Conservation (phyloP, 768 basidiomycete genomes). For the Pleurotus ostreatus region DNA sequence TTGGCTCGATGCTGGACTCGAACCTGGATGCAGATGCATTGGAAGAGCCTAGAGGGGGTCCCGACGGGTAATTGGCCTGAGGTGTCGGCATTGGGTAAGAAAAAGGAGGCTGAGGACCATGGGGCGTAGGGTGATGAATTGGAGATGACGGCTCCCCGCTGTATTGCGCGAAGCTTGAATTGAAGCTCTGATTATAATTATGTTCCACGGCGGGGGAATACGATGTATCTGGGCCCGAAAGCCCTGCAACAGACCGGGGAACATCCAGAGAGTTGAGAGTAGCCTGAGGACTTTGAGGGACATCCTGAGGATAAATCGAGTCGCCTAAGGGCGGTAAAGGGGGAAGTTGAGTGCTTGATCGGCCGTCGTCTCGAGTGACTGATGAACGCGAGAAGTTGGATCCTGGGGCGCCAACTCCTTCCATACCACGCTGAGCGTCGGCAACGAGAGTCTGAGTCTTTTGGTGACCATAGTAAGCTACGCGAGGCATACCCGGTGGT, state of each 20-base stretch:
- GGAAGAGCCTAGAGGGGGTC: neutral
- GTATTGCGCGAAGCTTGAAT: neutral
- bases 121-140: neutral
- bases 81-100: conserved; percentile 4
- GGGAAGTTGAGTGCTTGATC: neutral
- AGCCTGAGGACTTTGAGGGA: neutral
- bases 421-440: conserved; percentile 58
- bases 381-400: conserved; percentile 3
- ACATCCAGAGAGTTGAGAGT: neutral
- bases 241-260: neutral
- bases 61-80: conserved; percentile 1
- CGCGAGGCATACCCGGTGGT: conserved; percentile 73
- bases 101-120: neutral
- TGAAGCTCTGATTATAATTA: neutral
- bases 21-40: neutral
- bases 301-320: neutral
- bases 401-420: conserved; percentile 34
- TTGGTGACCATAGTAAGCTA: conserved; percentile 65
- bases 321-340: neutral
- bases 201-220: neutral
- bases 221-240: neutral
- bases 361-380: neutral
- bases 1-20: neutral
- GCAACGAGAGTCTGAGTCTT: conserved; percentile 57
- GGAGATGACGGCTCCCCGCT: neutral